Evolutionary conservation across 495 filamentous ascomycete species (phyloP).

Genomic region (Cercophora samala): DNA sequence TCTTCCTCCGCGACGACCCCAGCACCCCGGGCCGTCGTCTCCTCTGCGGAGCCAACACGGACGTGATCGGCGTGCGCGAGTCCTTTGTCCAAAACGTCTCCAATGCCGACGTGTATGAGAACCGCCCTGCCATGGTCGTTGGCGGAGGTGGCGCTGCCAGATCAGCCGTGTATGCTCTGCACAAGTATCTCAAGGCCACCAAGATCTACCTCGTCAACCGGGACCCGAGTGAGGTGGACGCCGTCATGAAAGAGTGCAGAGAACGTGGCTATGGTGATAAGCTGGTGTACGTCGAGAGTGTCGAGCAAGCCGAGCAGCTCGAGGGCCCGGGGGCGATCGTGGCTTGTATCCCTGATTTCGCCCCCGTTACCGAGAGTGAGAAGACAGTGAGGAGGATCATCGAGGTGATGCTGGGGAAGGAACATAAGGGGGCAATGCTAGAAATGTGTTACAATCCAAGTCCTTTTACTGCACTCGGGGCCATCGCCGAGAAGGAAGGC

Average conservation of each 20-base stretch:
- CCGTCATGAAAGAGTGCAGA: conserved; percentile 56
- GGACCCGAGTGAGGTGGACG: conserved; percentile 58
- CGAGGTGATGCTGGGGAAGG: conserved; percentile 52
- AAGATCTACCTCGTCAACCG: conserved; percentile 70
- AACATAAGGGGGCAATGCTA: conserved; percentile 60
- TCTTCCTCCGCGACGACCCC: conserved; percentile 55
- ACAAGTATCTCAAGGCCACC: conserved; percentile 60
- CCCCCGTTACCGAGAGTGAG: conserved; percentile 59
- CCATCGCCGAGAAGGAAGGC: conserved; percentile 52
- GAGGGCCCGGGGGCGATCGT: conserved; percentile 60
- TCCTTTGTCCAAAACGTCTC: conserved; percentile 60
- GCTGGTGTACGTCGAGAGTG: conserved; percentile 54
- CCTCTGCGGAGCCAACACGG: conserved; percentile 70
- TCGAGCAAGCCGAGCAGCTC: conserved; percentile 53
- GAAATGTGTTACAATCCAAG: conserved; percentile 80
- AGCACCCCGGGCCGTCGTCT: conserved; percentile 35
- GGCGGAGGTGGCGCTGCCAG: conserved; percentile 69
- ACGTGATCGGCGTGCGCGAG: conserved; percentile 69
- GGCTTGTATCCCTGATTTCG: conserved; percentile 66
- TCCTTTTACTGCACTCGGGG: conserved; percentile 62
- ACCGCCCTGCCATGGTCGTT: conserved; percentile 56
- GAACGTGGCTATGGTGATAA: conserved; percentile 48
- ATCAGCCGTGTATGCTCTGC: conserved; percentile 66
- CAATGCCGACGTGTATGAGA: conserved; percentile 42
- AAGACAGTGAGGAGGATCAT: conserved; percentile 51